Evolutionary conservation across 2,329 filamentous ascomycete species (phyloP).

Genomic region (Orbilia brochopaga): DNA sequence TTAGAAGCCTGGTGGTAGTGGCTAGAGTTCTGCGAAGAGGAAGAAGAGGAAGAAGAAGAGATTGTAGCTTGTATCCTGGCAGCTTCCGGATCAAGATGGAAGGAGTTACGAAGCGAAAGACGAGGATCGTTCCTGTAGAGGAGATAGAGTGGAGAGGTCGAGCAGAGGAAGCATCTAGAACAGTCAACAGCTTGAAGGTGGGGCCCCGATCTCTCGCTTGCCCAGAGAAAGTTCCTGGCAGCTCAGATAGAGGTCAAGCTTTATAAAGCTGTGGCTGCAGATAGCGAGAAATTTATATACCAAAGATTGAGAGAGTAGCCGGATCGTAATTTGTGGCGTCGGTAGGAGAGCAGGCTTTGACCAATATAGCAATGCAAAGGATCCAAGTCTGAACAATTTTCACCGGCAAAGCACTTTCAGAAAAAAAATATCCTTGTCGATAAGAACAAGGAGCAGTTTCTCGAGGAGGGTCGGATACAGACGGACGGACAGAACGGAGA

Average conservation of each 20-base stretch:
- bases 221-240: background rate
- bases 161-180: slow-evolving; percentile 5
- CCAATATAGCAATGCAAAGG: slow-evolving; percentile 6
- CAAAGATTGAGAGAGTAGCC: background rate
- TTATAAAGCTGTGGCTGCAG: background rate
- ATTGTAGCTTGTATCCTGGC: background rate
- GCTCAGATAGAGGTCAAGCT: background rate
- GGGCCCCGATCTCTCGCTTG: background rate
- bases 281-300: background rate
- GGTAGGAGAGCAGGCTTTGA: background rate
- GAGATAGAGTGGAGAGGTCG: slow-evolving; percentile 4
- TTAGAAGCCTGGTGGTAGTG: background rate
- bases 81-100: background rate
- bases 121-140: slow-evolving; percentile 3
- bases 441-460: slow-evolving; percentile 30
- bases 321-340: background rate
- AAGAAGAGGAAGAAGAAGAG: slow-evolving; percentile 14
- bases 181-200: background rate
- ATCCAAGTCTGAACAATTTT: slow-evolving; percentile 24
- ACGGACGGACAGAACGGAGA: slow-evolving; percentile 20
- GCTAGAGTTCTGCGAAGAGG: too few species aligned
- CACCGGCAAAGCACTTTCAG: background rate
- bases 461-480: slow-evolving; percentile 27
- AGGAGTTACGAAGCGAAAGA: background rate
- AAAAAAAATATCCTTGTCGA: slow-evolving; percentile 21